phyloP scores from a whole-genome alignment of 2,329 filamentous ascomycete genomes.

The Diaporthe ampelina region DNA sequence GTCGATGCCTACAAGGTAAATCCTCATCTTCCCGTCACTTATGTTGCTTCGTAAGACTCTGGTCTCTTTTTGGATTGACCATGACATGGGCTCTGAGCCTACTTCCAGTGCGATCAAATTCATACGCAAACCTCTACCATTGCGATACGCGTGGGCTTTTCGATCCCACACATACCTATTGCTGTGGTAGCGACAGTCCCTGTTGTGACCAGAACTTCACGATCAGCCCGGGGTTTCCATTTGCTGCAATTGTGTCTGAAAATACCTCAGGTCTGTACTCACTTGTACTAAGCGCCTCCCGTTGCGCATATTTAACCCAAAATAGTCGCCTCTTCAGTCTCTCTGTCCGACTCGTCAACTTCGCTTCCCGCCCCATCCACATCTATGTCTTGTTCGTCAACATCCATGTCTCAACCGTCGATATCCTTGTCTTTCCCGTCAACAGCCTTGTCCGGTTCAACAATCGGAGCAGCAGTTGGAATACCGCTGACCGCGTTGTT shows the following conservation, averaged over 20 bases:
- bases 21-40: neutral
- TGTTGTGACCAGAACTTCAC: neutral
- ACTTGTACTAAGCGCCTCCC: neutral
- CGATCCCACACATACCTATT: neutral
- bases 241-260: neutral
- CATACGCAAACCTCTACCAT: neutral
- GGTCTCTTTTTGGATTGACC: neutral
- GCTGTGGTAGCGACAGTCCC: neutral
- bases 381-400: too few species aligned
- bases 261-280: neutral
- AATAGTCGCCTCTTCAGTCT: neutral
- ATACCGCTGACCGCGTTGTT: neutral
- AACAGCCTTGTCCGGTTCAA: neutral
- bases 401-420: too few species aligned
- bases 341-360: neutral
- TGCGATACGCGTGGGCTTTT: neutral
- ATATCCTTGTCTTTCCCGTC: too few species aligned
- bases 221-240: neutral
- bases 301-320: neutral
- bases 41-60: too few species aligned
- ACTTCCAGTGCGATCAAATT: neutral
- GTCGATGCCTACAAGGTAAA: neutral
- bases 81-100: neutral
- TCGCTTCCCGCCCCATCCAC: neutral
- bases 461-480: neutral